phyloP scores from a whole-genome alignment of 352 stramenopile genomes.

The Pilasporangium apinafurcum region DNA sequence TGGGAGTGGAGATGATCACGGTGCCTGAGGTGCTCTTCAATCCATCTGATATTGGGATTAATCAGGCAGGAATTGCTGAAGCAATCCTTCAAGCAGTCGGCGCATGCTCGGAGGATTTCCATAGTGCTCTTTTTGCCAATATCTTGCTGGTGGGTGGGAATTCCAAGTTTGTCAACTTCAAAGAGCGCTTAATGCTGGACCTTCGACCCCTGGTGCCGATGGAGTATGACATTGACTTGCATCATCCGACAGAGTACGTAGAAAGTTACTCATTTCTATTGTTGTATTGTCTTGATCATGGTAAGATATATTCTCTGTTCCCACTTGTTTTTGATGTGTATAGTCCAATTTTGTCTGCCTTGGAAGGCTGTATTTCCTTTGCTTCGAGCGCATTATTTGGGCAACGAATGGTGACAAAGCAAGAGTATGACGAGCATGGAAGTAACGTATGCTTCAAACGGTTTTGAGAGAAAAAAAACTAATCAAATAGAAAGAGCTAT shows the following conservation, averaged over 20 bases:
- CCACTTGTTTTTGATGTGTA: constrained; percentile 1
- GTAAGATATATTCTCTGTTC: not conserved
- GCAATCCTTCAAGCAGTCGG: constrained; percentile 82
- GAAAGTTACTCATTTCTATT: not conserved
- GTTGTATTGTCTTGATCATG: not conserved
- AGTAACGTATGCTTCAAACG: constrained; percentile 54
- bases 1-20: constrained; percentile 84
- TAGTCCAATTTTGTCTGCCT: constrained; percentile 52
- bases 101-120: constrained; percentile 65
- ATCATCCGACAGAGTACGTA: constrained; percentile 47
- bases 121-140: constrained; percentile 76
- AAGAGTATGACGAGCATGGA: constrained; percentile 73
- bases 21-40: constrained; percentile 91
- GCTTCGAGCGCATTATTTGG: constrained; percentile 15
- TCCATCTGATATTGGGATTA: constrained; percentile 87
- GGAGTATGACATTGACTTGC: constrained; percentile 40
- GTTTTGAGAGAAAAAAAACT: constrained; percentile 11
- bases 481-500: no score
- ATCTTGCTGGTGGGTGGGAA: constrained; percentile 87
- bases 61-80: constrained; percentile 81
- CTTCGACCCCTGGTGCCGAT: constrained; percentile 46
- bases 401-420: constrained; percentile 43
- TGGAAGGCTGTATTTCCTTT: constrained; percentile 49
- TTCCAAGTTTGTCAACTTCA: constrained; percentile 83
- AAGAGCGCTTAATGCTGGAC: constrained; percentile 55